These are phyloP conservation scores for Amanita subjunquillea DNA, from an alignment of 768 basidiomycete species.

Conservation along the genomic window DNA sequence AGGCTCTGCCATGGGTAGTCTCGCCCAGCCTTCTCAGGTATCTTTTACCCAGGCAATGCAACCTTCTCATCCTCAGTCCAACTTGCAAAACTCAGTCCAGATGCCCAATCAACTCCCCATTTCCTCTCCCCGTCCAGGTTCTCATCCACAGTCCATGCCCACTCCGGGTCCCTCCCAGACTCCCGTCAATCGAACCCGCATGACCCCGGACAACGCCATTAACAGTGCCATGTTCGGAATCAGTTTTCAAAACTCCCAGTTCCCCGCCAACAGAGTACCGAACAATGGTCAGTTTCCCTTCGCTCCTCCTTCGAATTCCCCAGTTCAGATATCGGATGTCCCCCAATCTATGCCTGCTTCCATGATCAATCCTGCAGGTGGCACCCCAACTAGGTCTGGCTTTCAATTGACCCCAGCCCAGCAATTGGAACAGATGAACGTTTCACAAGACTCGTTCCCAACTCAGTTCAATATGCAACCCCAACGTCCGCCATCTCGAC, in stretches of 20 bases:
- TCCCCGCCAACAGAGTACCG: slow-evolving; percentile 22
- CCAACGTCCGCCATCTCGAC: slow-evolving; percentile 12
- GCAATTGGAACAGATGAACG: slow-evolving; percentile 46
- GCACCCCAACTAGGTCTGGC: slow-evolving; percentile 27
- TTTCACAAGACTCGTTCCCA: background rate
- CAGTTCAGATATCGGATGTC: slow-evolving; percentile 36
- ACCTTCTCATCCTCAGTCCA: slow-evolving; percentile 22
- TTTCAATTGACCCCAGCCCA: slow-evolving; percentile 58
- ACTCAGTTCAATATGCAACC: slow-evolving; percentile 15
- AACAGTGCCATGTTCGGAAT: slow-evolving; percentile 34
- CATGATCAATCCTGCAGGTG: slow-evolving; percentile 25
- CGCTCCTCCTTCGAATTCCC: slow-evolving; percentile 36
- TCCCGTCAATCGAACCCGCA: slow-evolving; percentile 29
- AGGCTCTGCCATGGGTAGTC: slow-evolving; percentile 36
- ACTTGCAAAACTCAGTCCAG: slow-evolving; percentile 27
- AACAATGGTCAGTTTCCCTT: slow-evolving; percentile 30
- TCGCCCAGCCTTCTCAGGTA: slow-evolving; percentile 25
- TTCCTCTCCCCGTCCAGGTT: slow-evolving; percentile 31
- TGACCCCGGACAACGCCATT: slow-evolving; percentile 31
- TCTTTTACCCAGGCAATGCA: slow-evolving; percentile 25
- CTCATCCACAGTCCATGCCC: slow-evolving; percentile 25
- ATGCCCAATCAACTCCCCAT: slow-evolving; percentile 27
- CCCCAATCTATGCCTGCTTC: slow-evolving; percentile 27
- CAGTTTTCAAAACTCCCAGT: slow-evolving; percentile 26
- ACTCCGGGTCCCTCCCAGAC: slow-evolving; percentile 28